Base-by-base conservation (phyloP, 805 yeast genomes). In the Myxozyma udenii region DNA sequence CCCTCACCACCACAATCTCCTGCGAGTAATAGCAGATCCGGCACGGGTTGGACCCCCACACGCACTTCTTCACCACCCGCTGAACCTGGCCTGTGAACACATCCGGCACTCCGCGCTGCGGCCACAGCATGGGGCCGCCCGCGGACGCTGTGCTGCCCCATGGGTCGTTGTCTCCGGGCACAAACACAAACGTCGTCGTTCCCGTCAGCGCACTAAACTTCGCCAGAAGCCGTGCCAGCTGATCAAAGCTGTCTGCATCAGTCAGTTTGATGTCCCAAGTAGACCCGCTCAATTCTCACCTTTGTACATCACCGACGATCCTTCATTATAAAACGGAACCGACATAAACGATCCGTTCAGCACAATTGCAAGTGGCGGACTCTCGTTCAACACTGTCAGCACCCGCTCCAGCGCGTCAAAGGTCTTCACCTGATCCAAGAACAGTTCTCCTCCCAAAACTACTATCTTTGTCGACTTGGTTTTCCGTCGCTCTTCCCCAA, bases 81-180 rank as follows among this genome's bases (percentile, higher is more conserved):
- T 77, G 78, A 33, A 91, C 68, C 53, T 93, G 74, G 51, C 76
- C 80, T 2, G 86, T 80, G 64, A 91, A 90, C 1, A 84, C 69
- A 23, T 74, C 71, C 0, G 98, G 95, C 1, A 93, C 76, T 0
- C 81, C 74, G 18, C 74, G 71, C 62, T 84, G 85, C 0, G 98
- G 98, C 82, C 87, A 82, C 6, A 76, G 57, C 0, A 78, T 68
- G 1, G 70, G 58, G 0, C 82, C 73, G 3, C 91, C 89, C 44
- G 83, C 74, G 1, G 85, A 76, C 43, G 77, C 78, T 48, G 83
- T 73, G 0, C 93, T 79, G 32, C 83, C 82, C 97, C 98, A 93
- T 0, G 96, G 96, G 68, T 93, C 99, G 60, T 87, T 85, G 38
- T 80, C 79, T 0, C 98, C 98, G 0, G 98, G 97, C 1, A 91